Evolutionary conservation across 768 basidiomycete genomes (phyloP), one percentile per base, ranked within the genome.

Genomic region (Lactarius pseudohatsudake): DNA sequence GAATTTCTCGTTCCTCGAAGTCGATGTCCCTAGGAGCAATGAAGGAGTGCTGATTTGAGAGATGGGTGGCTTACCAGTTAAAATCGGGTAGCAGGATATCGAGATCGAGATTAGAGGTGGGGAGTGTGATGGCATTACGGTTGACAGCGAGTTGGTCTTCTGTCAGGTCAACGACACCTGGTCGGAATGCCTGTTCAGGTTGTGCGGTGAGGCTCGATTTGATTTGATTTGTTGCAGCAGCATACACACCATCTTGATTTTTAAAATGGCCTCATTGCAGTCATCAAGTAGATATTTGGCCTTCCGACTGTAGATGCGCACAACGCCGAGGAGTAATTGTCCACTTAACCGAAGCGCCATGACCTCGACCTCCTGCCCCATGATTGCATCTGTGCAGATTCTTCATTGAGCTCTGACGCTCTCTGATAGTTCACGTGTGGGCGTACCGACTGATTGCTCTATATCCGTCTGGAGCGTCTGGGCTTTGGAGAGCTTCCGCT

Each of bases 271-370:
- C 76, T 99, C 97, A 67, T 97, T 97, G 74, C 96, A 98, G 75
- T 99, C 97, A 73, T 99, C 97, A 69, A 98, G 79, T 3, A 99
- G 84, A 77, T 99, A 99, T 74, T 98, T 97, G 20, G 96, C 95
- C 76, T 99, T 99, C 54, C 96, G 84, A 73, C 94, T 95, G 77
- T 99, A 99, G 74, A 99, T 98, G 64, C 97, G 85, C 62, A 96
- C 94, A 56, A 99, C 96, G 71, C 97, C 97, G 53, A 99, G 86
- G 62, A 99, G 85, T 57, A 99, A 82, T 72, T 98, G 97, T 6
- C 97, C 97, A 54, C 94, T 97, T n/a, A 98, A 81, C 58, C 97
- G 89, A 32, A 98, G 87, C 3, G 96, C 95, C 88, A 98, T 96
- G 56, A 92, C 77, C 75, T 93, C 94, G 57, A 92, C 84, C 75